These are phyloP conservation scores for Berberis thunbergii DNA, from an alignment of 164 flowering plant genomes.

Conservation along the genomic window DNA sequence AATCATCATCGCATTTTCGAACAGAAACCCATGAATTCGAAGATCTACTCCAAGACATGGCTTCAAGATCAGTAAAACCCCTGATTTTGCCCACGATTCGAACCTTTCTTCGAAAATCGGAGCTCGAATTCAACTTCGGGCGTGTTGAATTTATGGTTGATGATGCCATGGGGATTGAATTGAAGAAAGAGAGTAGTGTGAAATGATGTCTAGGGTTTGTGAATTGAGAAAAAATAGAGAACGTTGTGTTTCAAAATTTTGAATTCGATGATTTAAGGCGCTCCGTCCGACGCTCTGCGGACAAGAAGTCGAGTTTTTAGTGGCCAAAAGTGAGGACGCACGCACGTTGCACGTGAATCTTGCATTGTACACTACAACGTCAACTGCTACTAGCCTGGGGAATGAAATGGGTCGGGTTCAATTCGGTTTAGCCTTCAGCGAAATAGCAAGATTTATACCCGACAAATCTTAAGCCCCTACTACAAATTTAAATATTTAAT, in stretches of 20 bases:
- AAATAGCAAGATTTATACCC: no score
- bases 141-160: not conserved
- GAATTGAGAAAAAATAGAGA: not conserved
- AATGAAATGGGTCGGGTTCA: no score
- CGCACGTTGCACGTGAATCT: no score
- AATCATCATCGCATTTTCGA: not conserved
- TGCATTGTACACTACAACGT: no score
- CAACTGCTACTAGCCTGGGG: no score
- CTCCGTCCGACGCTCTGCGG: no score
- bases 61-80: not conserved
- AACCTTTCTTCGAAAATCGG: slow-evolving; percentile 1
- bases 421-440: no score
- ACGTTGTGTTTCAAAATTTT: not conserved
- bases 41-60: not conserved
- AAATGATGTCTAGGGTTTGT: not conserved
- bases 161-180: slow-evolving; percentile 2
- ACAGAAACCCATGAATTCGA: not conserved
- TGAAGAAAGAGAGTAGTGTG: not conserved
- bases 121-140: not conserved
- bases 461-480: no score
- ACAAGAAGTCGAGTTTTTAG: no score
- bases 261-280: no score
- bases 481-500: no score
- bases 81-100: slow-evolving; percentile 4
- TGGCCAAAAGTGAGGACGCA: no score